Percentiles rank a stretch among this genome's conserved stretches.
Conservation (phyloP, 208 protist genomes). For the Crithidia sp. region DNA sequence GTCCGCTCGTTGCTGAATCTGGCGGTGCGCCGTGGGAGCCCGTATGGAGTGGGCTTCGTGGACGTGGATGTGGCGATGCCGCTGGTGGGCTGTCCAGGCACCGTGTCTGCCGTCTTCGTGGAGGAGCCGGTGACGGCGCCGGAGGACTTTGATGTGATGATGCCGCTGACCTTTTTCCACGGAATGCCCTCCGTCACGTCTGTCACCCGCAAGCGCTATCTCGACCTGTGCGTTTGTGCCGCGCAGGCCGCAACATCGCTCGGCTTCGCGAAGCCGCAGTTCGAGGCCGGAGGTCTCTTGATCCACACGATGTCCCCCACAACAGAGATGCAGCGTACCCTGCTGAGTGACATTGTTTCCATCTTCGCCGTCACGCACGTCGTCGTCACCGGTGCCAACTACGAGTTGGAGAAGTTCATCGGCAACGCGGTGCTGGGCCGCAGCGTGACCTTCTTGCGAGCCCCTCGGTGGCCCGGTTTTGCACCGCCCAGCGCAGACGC, state of each 20-base stretch:
- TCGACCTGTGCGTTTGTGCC: conserved; percentile 73
- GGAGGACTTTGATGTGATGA: conserved; percentile 73
- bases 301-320: conserved; percentile 83
- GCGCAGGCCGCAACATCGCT: conserved; percentile 62
- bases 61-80: conserved; percentile 83
- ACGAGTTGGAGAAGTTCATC: conserved; percentile 59
- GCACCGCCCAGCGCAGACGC: conserved; percentile 30
- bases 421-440: conserved; percentile 49
- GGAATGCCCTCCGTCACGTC: conserved; percentile 54
- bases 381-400: conserved; percentile 65
- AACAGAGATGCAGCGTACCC: conserved; percentile 55
- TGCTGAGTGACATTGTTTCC: conserved; percentile 71
- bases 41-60: conserved; percentile 61
- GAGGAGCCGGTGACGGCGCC: conserved; percentile 65
- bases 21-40: conserved; percentile 35
- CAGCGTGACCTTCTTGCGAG: conserved; percentile 51
- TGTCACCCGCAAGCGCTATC: conserved; percentile 72
- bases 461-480: conserved; percentile 47
- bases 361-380: conserved; percentile 86
- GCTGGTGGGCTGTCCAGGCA: conserved; percentile 75
- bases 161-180: conserved; percentile 85
- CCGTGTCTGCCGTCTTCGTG: conserved; percentile 63
- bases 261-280: conserved; percentile 45
- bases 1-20: conserved; percentile 74
- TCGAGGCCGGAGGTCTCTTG: conserved; percentile 71